Evolutionary conservation across 306 rosid species (phyloP).

Genomic region (Prunus fruticosa): DNA sequence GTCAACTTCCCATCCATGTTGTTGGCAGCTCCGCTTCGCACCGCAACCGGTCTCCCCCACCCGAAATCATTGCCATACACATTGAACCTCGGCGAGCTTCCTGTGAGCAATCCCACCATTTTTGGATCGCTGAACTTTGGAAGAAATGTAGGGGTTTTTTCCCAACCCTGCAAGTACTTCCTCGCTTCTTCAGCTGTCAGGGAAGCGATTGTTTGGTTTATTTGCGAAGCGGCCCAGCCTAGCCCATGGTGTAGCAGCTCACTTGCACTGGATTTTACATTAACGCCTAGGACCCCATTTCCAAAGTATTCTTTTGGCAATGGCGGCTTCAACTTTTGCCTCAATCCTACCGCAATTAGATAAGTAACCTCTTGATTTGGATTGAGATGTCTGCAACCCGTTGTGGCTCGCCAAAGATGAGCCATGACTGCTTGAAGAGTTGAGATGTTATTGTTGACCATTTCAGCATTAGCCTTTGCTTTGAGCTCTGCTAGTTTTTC

Average conservation of each 20-base stretch:
- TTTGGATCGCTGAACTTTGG: neutral
- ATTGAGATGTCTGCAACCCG: neutral
- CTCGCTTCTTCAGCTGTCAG: constrained; percentile 13
- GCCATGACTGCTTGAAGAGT: constrained; percentile 2
- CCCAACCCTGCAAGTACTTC: constrained; percentile 24
- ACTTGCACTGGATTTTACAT: constrained; percentile 7
- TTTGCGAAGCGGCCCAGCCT: constrained; percentile 30
- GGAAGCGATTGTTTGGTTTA: constrained; percentile 28
- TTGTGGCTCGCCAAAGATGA: neutral
- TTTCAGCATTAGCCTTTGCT: constrained; percentile 9
- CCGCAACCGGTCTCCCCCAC: constrained; percentile 13
- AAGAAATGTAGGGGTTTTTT: constrained; percentile 2
- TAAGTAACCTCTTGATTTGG: neutral
- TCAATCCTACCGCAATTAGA: neutral
- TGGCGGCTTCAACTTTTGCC: constrained; percentile 17
- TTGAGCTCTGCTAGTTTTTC: neutral
- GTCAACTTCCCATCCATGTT: neutral
- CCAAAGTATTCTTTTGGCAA: constrained; percentile 32
- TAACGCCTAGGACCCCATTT: neutral
- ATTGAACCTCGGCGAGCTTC: constrained; percentile 45
- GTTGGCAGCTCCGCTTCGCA: neutral
- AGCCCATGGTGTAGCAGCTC: constrained; percentile 21
- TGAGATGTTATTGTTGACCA: neutral
- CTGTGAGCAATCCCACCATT: accelerated
- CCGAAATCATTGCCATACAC: constrained; percentile 32